Evolutionary conservation across 768 basidiomycete genomes (phyloP).

Genomic region (Russula dissimulans): DNA sequence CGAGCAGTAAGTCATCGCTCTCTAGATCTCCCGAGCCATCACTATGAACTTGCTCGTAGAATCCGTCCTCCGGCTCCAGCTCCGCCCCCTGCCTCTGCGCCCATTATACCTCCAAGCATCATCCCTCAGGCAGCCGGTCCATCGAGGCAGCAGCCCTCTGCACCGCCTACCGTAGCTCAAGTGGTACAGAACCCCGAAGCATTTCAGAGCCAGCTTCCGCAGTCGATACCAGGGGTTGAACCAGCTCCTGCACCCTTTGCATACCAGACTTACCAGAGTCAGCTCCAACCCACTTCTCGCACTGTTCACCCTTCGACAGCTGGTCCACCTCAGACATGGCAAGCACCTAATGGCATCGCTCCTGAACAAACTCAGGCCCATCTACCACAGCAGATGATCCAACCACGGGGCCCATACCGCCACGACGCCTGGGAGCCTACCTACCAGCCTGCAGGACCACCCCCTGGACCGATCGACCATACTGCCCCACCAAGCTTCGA

Average conservation of each 20-base stretch:
- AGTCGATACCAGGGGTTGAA: constrained; percentile 17
- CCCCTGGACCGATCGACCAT: constrained; percentile 39
- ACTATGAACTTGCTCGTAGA: neutral
- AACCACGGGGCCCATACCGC: constrained; percentile 19
- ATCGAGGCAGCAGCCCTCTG: constrained; percentile 14
- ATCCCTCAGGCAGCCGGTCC: constrained; percentile 13
- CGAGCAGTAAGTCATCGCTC: constrained; percentile 44
- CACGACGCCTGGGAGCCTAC: constrained; percentile 41
- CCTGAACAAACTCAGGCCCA: constrained; percentile 57
- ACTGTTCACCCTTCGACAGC: constrained; percentile 39
- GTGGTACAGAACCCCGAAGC: constrained; percentile 14
- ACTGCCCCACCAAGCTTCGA: constrained; percentile 40
- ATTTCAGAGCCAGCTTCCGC: constrained; percentile 13
- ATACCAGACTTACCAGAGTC: constrained; percentile 31
- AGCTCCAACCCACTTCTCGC: constrained; percentile 31
- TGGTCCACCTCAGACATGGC: constrained; percentile 56
- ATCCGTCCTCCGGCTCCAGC: constrained; percentile 3
- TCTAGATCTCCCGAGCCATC: constrained; percentile 15
- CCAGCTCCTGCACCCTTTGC: constrained; percentile 23
- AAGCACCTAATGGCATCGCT: constrained; percentile 47
- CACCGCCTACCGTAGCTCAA: constrained; percentile 19
- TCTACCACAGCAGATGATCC: constrained; percentile 27
- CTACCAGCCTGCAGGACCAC: constrained; percentile 36
- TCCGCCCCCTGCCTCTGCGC: constrained; percentile 10
- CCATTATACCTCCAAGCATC: constrained; percentile 6